phyloP scores from a whole-genome alignment of 345 rosid species.

The Mallotus nudiflorus region DNA sequence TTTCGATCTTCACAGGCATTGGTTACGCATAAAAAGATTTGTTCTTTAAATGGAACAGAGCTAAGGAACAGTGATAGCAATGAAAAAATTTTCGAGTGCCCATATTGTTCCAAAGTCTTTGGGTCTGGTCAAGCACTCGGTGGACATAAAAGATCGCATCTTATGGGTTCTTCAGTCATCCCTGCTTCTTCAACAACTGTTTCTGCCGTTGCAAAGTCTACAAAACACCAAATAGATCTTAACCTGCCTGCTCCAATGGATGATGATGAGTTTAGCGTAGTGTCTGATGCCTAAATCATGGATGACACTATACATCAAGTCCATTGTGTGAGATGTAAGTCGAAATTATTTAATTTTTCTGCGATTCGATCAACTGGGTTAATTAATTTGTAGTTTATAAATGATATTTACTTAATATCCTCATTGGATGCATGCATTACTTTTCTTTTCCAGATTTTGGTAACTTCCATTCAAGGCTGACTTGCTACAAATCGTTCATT shows the following conservation, averaged over 20 bases:
- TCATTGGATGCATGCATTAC: neutral
- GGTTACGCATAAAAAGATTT: slow-evolving; percentile 25
- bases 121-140: slow-evolving; percentile 43
- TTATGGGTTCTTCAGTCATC: slow-evolving; percentile 1
- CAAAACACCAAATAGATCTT: slow-evolving; percentile 30
- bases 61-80: neutral
- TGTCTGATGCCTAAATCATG: slow-evolving; percentile 27
- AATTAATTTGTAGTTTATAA: neutral
- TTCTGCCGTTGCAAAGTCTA: neutral
- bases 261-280: slow-evolving; percentile 37
- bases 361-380: neutral
- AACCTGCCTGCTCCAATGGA: slow-evolving; percentile 39
- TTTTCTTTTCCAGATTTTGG: neutral
- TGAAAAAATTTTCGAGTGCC: slow-evolving; percentile 32
- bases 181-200: neutral
- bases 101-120: slow-evolving; percentile 30
- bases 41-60: slow-evolving; percentile 21
- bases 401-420: neutral
- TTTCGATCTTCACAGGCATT: slow-evolving; percentile 34
- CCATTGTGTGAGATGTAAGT: neutral
- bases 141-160: slow-evolving; percentile 38
- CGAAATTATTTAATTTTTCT: neutral
- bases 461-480: slow-evolving; percentile 6
- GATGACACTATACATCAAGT: neutral
- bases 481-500: neutral